Conservation (phyloP, 257 asterid species). For the Orobanche coerulescens region DNA sequence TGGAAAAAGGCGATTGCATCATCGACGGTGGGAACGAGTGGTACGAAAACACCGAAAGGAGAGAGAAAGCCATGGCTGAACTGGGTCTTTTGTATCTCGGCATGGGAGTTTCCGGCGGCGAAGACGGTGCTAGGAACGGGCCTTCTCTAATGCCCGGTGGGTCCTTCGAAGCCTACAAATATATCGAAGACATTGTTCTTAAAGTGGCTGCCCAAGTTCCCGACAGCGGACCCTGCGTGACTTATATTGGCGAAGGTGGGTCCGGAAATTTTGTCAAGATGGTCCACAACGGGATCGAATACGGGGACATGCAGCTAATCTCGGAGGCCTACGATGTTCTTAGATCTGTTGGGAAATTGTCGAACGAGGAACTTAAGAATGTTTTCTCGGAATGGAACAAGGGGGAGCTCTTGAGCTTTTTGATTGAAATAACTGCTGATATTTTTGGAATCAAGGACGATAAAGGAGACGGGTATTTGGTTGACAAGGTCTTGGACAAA, state of each 20-base stretch:
- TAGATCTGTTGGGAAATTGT: slow-evolving; percentile 78
- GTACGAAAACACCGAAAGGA: slow-evolving; percentile 97
- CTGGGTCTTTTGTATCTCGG: slow-evolving; percentile 80
- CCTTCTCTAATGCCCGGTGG: slow-evolving; percentile 99
- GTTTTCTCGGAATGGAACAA: slow-evolving; percentile 88
- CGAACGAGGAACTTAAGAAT: slow-evolving; percentile 64
- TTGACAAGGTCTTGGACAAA: slow-evolving; percentile 91
- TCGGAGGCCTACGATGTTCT: slow-evolving; percentile 92
- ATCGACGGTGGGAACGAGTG: slow-evolving; percentile 97
- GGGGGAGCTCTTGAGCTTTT: slow-evolving; percentile 92
- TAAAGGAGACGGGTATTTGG: slow-evolving; percentile 71
- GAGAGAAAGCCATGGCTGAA: slow-evolving; percentile 74
- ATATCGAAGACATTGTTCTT: slow-evolving; percentile 72
- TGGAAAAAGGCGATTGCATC: slow-evolving; percentile 97
- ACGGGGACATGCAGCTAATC: slow-evolving; percentile 96
- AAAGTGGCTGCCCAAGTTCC: slow-evolving; percentile 96
- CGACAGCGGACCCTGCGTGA: slow-evolving; percentile 96
- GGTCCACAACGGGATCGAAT: slow-evolving; percentile 93
- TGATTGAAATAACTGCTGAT: slow-evolving; percentile 92
- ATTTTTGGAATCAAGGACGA: slow-evolving; percentile 90
- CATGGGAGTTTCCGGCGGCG: slow-evolving; percentile 99
- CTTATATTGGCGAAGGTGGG: slow-evolving; percentile 86
- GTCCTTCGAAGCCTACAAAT: slow-evolving; percentile 66
- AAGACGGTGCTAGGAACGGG: slow-evolving; percentile 90
- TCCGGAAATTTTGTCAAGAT: slow-evolving; percentile 92